A percentile compares a stretch with the other conserved stretches of the same genome.
Evolutionary conservation across 177 flowering plant genomes (phyloP).

Genomic region (Vitis hybrid): DNA sequence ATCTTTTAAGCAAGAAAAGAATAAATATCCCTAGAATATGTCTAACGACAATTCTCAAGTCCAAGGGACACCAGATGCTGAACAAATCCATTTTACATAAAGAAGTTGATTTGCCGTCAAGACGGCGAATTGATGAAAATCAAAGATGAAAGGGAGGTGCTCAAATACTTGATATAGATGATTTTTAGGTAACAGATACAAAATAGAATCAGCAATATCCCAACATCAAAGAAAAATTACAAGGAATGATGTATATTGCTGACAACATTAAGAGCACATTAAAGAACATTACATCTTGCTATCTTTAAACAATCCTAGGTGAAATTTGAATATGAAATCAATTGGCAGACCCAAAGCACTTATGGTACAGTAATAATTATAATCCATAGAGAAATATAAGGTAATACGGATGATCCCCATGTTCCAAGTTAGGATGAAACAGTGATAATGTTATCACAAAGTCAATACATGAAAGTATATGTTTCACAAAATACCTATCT

Average conservation of each 20-base stretch:
- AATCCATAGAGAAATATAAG: neutral
- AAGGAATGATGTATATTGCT: neutral
- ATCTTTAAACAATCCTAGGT: no score
- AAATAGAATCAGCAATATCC: neutral
- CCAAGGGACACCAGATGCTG: neutral
- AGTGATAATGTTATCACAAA: neutral
- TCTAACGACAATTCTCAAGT: neutral
- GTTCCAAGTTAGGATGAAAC: neutral
- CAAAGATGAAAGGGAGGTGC: neutral
- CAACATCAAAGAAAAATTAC: neutral
- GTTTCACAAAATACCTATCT: neutral
- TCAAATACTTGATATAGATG: slow-evolving; percentile 1
- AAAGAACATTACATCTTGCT: neutral
- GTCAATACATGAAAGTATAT: neutral
- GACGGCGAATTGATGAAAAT: neutral
- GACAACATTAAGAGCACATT: neutral
- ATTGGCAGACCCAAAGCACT: neutral
- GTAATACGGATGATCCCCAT: neutral
- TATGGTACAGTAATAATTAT: neutral
- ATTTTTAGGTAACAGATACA: neutral
- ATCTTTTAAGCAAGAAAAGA: neutral
- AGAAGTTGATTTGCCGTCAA: neutral
- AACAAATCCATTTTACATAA: neutral
- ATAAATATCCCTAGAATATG: neutral
- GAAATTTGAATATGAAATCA: neutral